Base-by-base conservation (phyloP, 106 monocot species). In the Gastrodia elata region DNA sequence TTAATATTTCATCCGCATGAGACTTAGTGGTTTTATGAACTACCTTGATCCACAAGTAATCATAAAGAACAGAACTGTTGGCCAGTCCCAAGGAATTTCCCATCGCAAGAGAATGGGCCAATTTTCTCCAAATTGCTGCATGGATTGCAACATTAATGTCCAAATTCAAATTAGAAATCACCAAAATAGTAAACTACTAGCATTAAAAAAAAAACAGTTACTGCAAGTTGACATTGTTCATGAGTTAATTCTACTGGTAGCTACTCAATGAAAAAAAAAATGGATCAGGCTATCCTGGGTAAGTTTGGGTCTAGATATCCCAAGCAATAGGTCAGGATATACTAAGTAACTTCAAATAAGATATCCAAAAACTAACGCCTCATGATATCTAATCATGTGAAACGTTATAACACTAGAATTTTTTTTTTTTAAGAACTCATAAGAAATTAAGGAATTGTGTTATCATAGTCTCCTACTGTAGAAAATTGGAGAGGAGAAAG, bases 51-150 rank as follows among this genome's bases (percentile, higher is more conserved):
- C 88, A 75, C 85, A 93, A 65, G 86, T 91, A 40, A 91, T 4
- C 86, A 87, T 91, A 40, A 86, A 86, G 34, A 97, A 93, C 8
- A 77, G 24, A 75, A 87, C 72, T 39, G 95, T 96, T 80, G 81
- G 94, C 94, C 94, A 91, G 57, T 77, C 44, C 94, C 94, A 95
- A 22, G 94, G 94, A 34, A 91, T 89, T 64, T 89, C 84, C 95
- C 95, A 95, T 13, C 86, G 77, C 68, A 76, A 73, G 68, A 95
- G 77, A 43, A 91, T 81, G n/a, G 95, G 80, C 87, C 85, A 91
- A 34, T 74, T 82, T 27, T 8, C 72, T 20, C 64, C 38, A 3
- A 68, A 81, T 56, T 37, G 80, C 91, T 91, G 73, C 41, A 72
- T 0, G 14, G 32, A 71, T 14, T 27, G 41, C 28, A 59, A 59